phyloP scores from a whole-genome alignment of 768 basidiomycete genomes.

The Mycena metata region DNA sequence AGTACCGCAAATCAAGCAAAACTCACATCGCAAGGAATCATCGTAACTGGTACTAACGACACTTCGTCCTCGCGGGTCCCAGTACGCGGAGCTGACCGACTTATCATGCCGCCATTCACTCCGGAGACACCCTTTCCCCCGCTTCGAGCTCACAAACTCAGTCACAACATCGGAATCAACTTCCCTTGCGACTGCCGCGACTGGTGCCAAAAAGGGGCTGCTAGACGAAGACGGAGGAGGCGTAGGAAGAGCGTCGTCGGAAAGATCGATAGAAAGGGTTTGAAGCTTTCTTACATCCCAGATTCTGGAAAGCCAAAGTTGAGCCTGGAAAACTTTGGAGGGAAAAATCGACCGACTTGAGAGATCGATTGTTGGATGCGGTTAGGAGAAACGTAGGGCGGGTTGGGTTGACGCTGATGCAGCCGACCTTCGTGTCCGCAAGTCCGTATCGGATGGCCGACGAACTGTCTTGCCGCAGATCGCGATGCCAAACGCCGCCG shows the following conservation, averaged over 20 bases:
- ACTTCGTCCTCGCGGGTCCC: conserved; percentile 84
- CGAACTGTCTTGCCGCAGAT: conserved; percentile 74
- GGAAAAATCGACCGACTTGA: conserved; percentile 67
- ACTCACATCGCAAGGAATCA: conserved; percentile 78
- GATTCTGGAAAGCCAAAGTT: conserved; percentile 59
- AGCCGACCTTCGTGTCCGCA: conserved; percentile 82
- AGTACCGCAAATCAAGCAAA: background rate
- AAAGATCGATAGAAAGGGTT: conserved; percentile 53
- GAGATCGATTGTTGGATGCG: conserved; percentile 77
- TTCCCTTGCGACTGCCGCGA: conserved; percentile 42
- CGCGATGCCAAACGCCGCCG: conserved; percentile 82
- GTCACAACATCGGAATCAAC: conserved; percentile 60
- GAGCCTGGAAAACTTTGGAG: background rate
- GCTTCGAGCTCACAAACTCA: conserved; percentile 63
- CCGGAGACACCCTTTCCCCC: conserved; percentile 69
- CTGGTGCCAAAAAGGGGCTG: conserved; percentile 31
- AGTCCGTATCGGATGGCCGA: conserved; percentile 73
- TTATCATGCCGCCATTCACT: conserved; percentile 79
- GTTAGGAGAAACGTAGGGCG: conserved; percentile 76
- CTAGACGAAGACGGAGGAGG: conserved; percentile 47
- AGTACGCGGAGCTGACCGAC: conserved; percentile 86
- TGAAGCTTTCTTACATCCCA: conserved; percentile 84
- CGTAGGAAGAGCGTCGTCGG: conserved; percentile 44
- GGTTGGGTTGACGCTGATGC: conserved; percentile 82
- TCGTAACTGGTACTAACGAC: conserved; percentile 92